phyloP scores from a whole-genome alignment of 768 basidiomycete species.

The Trametes cubensis region DNA sequence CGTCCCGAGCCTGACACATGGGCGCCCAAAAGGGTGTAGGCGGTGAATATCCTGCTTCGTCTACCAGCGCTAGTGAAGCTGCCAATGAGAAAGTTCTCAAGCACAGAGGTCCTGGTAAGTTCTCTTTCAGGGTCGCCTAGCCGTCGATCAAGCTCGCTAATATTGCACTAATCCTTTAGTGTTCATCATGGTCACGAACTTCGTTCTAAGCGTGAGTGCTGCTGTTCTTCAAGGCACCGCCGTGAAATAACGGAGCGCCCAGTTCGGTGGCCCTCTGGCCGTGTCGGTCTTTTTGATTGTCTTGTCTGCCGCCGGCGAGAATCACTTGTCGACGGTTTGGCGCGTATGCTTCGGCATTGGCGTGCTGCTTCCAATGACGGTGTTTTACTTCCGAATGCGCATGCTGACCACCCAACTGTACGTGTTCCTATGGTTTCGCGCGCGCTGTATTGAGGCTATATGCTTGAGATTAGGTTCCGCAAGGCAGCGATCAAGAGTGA shows the following conservation, averaged over 20 bases:
- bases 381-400: conserved; percentile 71
- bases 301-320: conserved; percentile 63
- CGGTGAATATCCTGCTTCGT: conserved; percentile 77
- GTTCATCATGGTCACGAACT: conserved; percentile 78
- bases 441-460: conserved; percentile 1
- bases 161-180: conserved; percentile 38
- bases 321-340: conserved; percentile 67
- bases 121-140: background rate
- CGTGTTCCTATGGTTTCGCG: conserved; percentile 10
- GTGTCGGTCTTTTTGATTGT: conserved; percentile 69
- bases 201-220: conserved; percentile 58
- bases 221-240: conserved; percentile 11
- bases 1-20: background rate
- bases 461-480: conserved; percentile 36
- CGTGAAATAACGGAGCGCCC: conserved; percentile 21
- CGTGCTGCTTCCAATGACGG: conserved; percentile 61
- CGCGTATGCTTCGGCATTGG: conserved; percentile 68
- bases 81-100: conserved; percentile 69
- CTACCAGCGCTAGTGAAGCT: conserved; percentile 68
- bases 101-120: conserved; percentile 59
- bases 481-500: conserved; percentile 67
- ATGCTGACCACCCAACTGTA: conserved; percentile 71
- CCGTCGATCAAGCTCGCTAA: conserved; percentile 3
- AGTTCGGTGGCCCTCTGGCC: conserved; percentile 71
- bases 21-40: conserved; percentile 57